Evolutionary conservation across 2,329 filamentous ascomycete species (phyloP).

Genomic region (Calycina marina): DNA sequence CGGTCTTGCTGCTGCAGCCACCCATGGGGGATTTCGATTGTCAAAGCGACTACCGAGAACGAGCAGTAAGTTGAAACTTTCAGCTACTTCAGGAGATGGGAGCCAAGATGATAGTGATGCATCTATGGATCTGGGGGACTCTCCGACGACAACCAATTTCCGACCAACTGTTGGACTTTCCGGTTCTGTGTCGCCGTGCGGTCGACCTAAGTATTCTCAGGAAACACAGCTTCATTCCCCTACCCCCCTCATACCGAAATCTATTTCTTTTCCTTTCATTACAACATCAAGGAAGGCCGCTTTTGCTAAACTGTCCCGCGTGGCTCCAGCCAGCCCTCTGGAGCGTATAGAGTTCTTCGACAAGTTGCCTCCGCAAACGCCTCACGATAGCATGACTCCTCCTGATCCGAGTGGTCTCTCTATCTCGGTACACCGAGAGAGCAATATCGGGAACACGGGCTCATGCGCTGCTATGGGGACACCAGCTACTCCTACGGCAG

Average conservation of each 20-base stretch:
- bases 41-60: constrained; percentile 18
- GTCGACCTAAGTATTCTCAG: constrained; percentile 23
- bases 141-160: constrained; percentile 22
- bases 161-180: constrained; percentile 22
- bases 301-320: constrained; percentile 37
- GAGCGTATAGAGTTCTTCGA: constrained; percentile 37
- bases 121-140: constrained; percentile 19
- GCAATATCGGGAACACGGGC: constrained; percentile 10
- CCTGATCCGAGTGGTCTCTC: constrained; percentile 73
- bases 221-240: constrained; percentile 18
- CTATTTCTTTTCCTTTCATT: constrained; percentile 20
- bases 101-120: constrained; percentile 18
- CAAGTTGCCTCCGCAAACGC: constrained; percentile 55
- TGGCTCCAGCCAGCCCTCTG: constrained; percentile 46
- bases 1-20: constrained; percentile 14
- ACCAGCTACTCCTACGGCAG: constrained; percentile 73
- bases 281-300: constrained; percentile 25
- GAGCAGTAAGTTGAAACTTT: constrained; percentile 24
- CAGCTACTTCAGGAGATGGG: constrained; percentile 16
- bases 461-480: constrained; percentile 30
- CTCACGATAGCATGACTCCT: constrained; percentile 57
- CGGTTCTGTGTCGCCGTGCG: constrained; percentile 27
- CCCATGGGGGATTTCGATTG: constrained; percentile 15
- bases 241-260: constrained; percentile 15
- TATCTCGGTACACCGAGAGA: constrained; percentile 49